These are phyloP conservation scores for Grosmannia penicillata DNA, from an alignment of 2,329 filamentous ascomycete species.

Conservation along the genomic window DNA sequence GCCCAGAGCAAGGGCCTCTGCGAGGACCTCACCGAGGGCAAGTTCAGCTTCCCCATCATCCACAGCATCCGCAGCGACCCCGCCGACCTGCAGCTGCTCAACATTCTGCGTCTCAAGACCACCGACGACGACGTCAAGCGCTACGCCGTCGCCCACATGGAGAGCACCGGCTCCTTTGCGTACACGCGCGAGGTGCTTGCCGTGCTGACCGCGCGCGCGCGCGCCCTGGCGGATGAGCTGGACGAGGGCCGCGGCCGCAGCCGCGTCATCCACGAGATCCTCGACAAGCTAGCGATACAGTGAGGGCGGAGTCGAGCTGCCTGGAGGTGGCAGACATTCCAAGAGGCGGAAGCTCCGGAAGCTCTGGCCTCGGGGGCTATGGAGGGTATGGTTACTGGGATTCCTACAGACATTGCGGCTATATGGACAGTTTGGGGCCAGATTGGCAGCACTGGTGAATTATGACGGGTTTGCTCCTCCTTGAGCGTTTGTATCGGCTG, in stretches of 20 bases:
- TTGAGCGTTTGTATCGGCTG: too few species aligned
- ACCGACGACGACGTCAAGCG: conserved; percentile 75
- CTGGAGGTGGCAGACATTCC: too few species aligned
- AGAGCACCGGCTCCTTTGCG: conserved; percentile 74
- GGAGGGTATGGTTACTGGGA: too few species aligned
- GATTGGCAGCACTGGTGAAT: too few species aligned
- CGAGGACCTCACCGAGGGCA: conserved; percentile 91
- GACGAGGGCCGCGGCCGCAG: conserved; percentile 45
- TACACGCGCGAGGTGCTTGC: conserved; percentile 60
- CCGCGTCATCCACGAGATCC: conserved; percentile 45
- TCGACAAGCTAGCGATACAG: conserved; percentile 46
- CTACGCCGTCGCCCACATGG: conserved; percentile 86
- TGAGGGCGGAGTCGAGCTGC: too few species aligned
- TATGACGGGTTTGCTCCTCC: too few species aligned
- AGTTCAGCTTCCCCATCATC: conserved; percentile 93
- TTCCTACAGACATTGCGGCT: too few species aligned
- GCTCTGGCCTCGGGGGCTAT: too few species aligned
- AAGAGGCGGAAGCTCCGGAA: too few species aligned
- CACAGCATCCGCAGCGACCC: conserved; percentile 75
- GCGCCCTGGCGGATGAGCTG: conserved; percentile 46
- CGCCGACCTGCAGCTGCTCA: conserved; percentile 65
- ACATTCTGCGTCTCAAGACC: conserved; percentile 85
- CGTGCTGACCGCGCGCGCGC: conserved; percentile 49
- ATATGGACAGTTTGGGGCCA: too few species aligned
- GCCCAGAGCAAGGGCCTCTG: conserved; percentile 82